Base-by-base conservation (phyloP, 2,329 filamentous ascomycete genomes). In the Graphilbum ipis-grandicollis region DNA sequence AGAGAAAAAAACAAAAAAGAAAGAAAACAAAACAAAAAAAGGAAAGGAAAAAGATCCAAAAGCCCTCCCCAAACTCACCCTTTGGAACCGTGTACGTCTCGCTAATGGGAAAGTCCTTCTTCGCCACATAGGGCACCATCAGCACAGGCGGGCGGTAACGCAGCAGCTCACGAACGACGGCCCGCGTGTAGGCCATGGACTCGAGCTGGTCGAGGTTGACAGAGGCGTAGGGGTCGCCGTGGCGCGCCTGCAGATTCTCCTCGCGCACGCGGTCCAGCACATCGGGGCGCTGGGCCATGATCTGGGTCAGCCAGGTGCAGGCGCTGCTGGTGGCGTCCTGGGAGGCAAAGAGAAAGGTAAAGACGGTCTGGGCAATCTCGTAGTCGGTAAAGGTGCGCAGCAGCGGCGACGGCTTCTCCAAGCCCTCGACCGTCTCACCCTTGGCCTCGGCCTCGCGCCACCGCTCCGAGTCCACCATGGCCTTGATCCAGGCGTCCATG, bases 281-380 rank as follows among this genome's bases (percentile, higher is more conserved):
- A 41, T 96, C 88, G n/a, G 88, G 88, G 45, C 85, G 79, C 60
- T 96, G 84, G 33, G 90, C 86, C 63, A 84, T 77, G 50, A 84
- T 71, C 63, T 98, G 90, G 68, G 94, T 93, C 45, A 96, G 62
- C 85, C 90, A 96, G 37, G 86, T 94, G 50, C 72, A 75, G 43
- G 90, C 88, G 51, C 83, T 92, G 60, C 80, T 90, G 43, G 90
- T 94, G 46, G 90, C 90, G 56, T 98, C 90, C 60, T 96, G 90
- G 4, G 86, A 94, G 42, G 90, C 88, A 59, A 96, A 96, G 43
- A 96, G 68, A 66, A 96, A 93, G 35, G 88, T 93, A 62, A 94
- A 93, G 51, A 96, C 56, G 19, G 88, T 94, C 65, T 90, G 82
- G 39, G 83, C 71, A 51, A 96, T 93, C 59, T 96, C 86, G 50